Percentiles rank a stretch among this genome's conserved stretches.
Conservation (phyloP, 345 rosid species). For the Conringia planisiliqua region DNA sequence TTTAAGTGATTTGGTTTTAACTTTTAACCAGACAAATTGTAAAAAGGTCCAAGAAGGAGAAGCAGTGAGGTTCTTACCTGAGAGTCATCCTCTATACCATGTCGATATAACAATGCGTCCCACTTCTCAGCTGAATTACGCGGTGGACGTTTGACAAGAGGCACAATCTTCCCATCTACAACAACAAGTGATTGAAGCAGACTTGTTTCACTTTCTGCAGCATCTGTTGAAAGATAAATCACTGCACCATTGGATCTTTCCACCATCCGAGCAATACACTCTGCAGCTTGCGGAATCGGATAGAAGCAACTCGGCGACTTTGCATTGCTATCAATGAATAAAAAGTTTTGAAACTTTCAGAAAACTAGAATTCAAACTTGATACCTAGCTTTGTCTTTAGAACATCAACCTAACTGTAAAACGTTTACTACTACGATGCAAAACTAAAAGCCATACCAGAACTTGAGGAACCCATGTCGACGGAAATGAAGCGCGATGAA, state of each 20-base stretch:
- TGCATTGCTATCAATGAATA: slow-evolving; percentile 10
- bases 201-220: slow-evolving; percentile 85
- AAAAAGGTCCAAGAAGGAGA: not conserved
- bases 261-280: slow-evolving; percentile 46
- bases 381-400: not conserved
- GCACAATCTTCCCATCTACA: slow-evolving; percentile 58
- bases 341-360: not conserved
- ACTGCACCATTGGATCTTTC: slow-evolving; percentile 62
- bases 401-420: too few relatives aligned
- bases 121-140: slow-evolving; percentile 85
- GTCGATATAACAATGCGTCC: slow-evolving; percentile 85
- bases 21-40: not conserved
- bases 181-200: slow-evolving; percentile 69
- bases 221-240: slow-evolving; percentile 88
- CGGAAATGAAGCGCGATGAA: slow-evolving; percentile 84
- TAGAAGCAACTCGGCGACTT: slow-evolving; percentile 27
- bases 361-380: not conserved
- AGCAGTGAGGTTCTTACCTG: slow-evolving; percentile 49
- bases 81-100: slow-evolving; percentile 57
- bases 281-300: slow-evolving; percentile 31
- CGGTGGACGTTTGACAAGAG: slow-evolving; percentile 72
- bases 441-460: slow-evolving; percentile 51
- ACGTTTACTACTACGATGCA: not conserved
- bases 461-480: slow-evolving; percentile 91
- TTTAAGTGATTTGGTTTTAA: not conserved